Conservation (phyloP, 192 early-diverging fungal genomes). For the Rhizophagus clarus region DNA sequence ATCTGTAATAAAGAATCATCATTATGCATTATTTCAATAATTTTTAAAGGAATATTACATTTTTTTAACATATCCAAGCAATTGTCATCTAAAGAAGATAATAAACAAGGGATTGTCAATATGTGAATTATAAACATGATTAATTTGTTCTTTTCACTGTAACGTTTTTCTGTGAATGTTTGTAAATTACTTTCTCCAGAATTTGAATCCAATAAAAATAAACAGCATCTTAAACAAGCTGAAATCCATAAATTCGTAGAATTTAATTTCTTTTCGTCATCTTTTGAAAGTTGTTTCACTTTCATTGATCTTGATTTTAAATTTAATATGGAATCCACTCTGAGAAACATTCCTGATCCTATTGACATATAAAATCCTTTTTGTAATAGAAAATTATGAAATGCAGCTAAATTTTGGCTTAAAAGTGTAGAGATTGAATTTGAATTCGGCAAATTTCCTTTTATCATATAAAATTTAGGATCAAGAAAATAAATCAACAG, state of each 20-base stretch:
- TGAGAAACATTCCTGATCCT: not conserved
- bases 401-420: not conserved
- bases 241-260: slow-evolving; percentile 39
- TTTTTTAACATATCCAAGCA: slow-evolving; percentile 35
- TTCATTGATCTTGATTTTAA: not conserved
- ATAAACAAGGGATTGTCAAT: slow-evolving; percentile 34
- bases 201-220: slow-evolving; percentile 40
- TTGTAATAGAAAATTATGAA: slow-evolving; percentile 5
- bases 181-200: slow-evolving; percentile 12
- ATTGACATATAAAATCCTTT: slow-evolving; percentile 16
- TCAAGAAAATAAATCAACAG: slow-evolving; percentile 41
- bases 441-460: slow-evolving; percentile 21
- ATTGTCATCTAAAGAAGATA: slow-evolving; percentile 35
- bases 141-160: slow-evolving; percentile 37
- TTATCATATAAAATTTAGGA: slow-evolving; percentile 36
- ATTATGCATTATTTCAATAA: slow-evolving; percentile 31
- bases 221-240: slow-evolving; percentile 39
- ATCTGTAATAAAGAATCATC: slow-evolving; percentile 33
- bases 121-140: slow-evolving; percentile 38
- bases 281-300: slow-evolving; percentile 5
- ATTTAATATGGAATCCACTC: not conserved
- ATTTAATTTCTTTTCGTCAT: slow-evolving; percentile 34
- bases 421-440: not conserved
- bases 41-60: slow-evolving; percentile 26
- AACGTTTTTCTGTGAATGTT: slow-evolving; percentile 30